Evolutionary conservation across 1,284 basidiomycete genomes (phyloP), one percentile per base, ranked within the genome.

Genomic region (Crucibulum cyathiforme): DNA sequence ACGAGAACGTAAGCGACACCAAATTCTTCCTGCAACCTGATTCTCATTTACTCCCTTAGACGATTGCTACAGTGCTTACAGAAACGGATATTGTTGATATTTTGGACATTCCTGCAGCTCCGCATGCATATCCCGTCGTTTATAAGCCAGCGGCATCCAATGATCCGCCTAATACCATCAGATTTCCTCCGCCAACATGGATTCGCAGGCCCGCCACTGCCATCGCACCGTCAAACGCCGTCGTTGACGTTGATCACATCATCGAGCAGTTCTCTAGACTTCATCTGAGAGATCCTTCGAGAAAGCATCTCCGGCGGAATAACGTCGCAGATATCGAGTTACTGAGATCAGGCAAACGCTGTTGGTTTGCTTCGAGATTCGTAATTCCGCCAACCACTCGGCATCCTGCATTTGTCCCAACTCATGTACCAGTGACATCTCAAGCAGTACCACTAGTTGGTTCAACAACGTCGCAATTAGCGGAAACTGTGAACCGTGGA

Each of bases 61-160:
- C 31, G 5, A 31, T 31, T 31, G 31, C 31, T 31, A 3, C 31
- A 5, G 31, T 31, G 31, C 31, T 5, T 31, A 31, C 31, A 31
- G 31, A 31, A 31, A 31, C 31, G 31, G 5, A 31, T 5, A 31
- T 5, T 5, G 5, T 49, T n/a, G 7, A 49, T 31, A 7, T 49
- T 49, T 31, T 49, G 24, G 47, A 49, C 24, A 49, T 49, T 12
- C 47, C 47, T 49, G 47, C 47, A 1, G 72, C 80, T 1, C 61
- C 60, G 0, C 77, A 82, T 55, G 79, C 77, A 0, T 83, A 77
- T 50, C 81, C 81, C 1, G 49, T 69, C 0, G 36, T 56, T 0
- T 83, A 75, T 56, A 67, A 72, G 8, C 67, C 69, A 1, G 4
- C 54, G 2, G 68, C 66, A 47, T 8, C 60, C 1, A 63, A 71